A percentile compares a stretch with the other conserved stretches of the same genome.
phyloP scores from a whole-genome alignment of 805 yeast genomes.

The Torulaspora quercuum region DNA sequence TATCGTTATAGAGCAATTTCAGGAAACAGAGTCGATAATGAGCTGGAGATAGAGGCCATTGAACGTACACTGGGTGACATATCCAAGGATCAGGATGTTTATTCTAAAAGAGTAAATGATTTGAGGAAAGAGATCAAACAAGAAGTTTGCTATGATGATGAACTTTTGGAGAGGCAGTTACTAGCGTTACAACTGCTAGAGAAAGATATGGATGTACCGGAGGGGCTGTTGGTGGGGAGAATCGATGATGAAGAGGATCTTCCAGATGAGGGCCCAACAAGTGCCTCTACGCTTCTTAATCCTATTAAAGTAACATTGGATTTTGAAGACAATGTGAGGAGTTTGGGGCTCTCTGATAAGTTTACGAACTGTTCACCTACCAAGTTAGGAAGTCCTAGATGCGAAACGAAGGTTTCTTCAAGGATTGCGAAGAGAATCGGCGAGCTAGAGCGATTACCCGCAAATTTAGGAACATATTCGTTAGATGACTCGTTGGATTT shows the following conservation, averaged over 20 bases:
- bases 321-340: slow-evolving; percentile 32
- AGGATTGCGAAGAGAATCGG: slow-evolving; percentile 56
- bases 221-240: slow-evolving; percentile 41
- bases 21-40: slow-evolving; percentile 26
- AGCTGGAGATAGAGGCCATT: slow-evolving; percentile 43
- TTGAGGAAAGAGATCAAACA: slow-evolving; percentile 31
- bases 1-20: slow-evolving; percentile 34
- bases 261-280: neutral
- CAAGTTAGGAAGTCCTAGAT: slow-evolving; percentile 46
- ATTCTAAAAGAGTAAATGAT: slow-evolving; percentile 28
- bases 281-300: slow-evolving; percentile 3
- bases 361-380: slow-evolving; percentile 30
- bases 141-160: slow-evolving; percentile 41
- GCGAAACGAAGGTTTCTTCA: slow-evolving; percentile 52
- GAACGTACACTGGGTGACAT: slow-evolving; percentile 41
- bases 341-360: slow-evolving; percentile 32
- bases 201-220: slow-evolving; percentile 63
- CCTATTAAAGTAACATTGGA: slow-evolving; percentile 32
- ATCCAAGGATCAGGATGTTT: slow-evolving; percentile 42
- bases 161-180: slow-evolving; percentile 54
- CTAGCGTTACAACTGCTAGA: slow-evolving; percentile 62
- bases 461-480: slow-evolving; percentile 61
- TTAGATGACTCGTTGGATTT: slow-evolving; percentile 43
- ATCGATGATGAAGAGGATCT: slow-evolving; percentile 23
- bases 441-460: slow-evolving; percentile 64